Base-by-base conservation (phyloP, 1,284 basidiomycete species). In the Rhodotorula sp. region DNA sequence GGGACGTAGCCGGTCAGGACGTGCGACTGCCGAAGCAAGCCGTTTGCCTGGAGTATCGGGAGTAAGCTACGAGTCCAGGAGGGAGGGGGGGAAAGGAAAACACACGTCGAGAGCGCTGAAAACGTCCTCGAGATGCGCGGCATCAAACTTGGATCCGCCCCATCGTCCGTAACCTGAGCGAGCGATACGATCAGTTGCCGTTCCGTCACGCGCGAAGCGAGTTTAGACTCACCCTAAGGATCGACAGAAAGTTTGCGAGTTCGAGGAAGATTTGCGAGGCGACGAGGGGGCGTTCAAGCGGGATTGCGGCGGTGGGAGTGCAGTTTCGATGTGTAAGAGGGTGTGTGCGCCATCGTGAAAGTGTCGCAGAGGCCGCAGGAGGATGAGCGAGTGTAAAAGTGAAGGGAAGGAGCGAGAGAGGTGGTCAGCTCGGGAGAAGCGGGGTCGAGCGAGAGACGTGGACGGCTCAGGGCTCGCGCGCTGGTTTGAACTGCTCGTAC, bases 1-100 rank as follows among this genome's bases (percentile, higher is more conserved):
- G 95, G 93, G 55, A 94, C 87, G 79, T 96, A 99, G 0, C 93
- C 91, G 85, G 71, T 67, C 57, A 78, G 56, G 47, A 78, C 67
- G 56, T 78, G 76, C n/a, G 76, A 73, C 51, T 78, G 76, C 7
- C 75, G 65, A 24, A 77, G 59, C 2, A 78, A 69, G 30, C 76
- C 76, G 44, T 78, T 78, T 22, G 69, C 72, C 73, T 75, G 62
- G 2, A 9, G 18, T 16, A 37, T 24, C 1, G 26, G 1, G 15
- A 34, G 54, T 64, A 63, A 63, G 66, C 53, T 28, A 22, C 15
- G 0, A 44, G 2, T 2, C 11, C 46, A 5, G 0, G 20, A 11
- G 18, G 8, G n/a, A 30, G 24, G 3, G 22, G 37, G 2, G 11
- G 2, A 26, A 15, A 28, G n/a, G 37, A 11, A 24, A 24, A 63